Evolutionary conservation across 495 filamentous ascomycete species (phyloP), one percentile per base, ranked within the genome.

Genomic region (Parmelia sp.): DNA sequence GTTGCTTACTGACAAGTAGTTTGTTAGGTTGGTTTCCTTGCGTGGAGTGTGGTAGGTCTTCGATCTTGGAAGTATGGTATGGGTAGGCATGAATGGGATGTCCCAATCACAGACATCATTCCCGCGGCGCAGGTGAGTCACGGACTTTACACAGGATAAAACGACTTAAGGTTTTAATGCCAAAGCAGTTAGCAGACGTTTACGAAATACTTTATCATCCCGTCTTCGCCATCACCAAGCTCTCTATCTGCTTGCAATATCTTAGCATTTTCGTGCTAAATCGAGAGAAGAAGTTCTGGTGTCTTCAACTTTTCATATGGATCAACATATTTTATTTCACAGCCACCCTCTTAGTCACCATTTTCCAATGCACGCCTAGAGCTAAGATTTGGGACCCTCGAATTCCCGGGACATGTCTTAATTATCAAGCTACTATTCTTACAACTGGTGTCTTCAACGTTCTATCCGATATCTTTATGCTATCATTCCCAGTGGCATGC

Each of bases 61-160:
- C 27, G 17, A 15, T n/a, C 29, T 1, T 4, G 0, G 23, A 44
- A 36, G 25, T 27, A 40, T 27, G 65, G 65, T 25, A 66, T 68
- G 39, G 75, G 75, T 25, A 68, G 63, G 31, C 74, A 78, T 62
- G 69, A 74, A 66, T 74, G 70, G 69, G 67, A 72, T 64, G 68
- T 75, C 9, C 66, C 66, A 1, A 19, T 63, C 7, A 25, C 21
- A 19, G 21, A 66, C 33, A 36, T 70, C 11, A 64, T 64, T 31
- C 63, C 70, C 27, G 39, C 71, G 58, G 42, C 62, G 36, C 65
- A 66, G 63, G 63, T 73, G 53, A 36, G 65, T 36, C 35, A 56
- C 17, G 35, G 35, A 36, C 35, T 36, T 4, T 44, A 21, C 15
- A 0, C 15, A 25, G 23, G 19, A 40, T 25, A 8, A n/a, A 59